phyloP scores from a whole-genome alignment of 116 monocot genomes.

The Zostera marina region DNA sequence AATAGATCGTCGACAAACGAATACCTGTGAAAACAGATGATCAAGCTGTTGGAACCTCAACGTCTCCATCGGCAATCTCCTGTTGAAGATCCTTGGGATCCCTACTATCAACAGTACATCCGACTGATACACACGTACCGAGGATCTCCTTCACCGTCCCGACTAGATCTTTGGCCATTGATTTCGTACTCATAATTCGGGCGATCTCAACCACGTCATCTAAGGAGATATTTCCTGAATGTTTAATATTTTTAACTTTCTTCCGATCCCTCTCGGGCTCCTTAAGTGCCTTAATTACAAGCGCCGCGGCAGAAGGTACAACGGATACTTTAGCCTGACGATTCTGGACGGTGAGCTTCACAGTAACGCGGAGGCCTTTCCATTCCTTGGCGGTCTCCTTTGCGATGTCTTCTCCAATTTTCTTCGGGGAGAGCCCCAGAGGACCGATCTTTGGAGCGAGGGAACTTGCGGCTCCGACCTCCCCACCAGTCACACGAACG shows the following conservation, averaged over 20 bases:
- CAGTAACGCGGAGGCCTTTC: no score
- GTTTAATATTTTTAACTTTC: no score
- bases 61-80: constrained; percentile 29
- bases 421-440: constrained; percentile 57
- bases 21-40: background rate
- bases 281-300: constrained; percentile 63
- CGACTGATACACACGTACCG: constrained; percentile 50
- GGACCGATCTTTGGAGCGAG: constrained; percentile 64
- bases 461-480: constrained; percentile 60
- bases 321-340: constrained; percentile 58
- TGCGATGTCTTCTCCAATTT: constrained; percentile 62
- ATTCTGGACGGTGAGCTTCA: constrained; percentile 69
- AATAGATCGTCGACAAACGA: no score
- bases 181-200: no score
- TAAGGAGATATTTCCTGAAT: no score
- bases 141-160: constrained; percentile 55
- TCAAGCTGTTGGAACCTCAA: constrained; percentile 19
- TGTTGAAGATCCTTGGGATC: constrained; percentile 48
- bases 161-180: no score
- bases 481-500: constrained; percentile 61
- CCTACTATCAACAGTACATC: constrained; percentile 49
- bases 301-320: constrained; percentile 56
- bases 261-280: constrained; percentile 68
- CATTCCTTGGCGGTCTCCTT: no score
- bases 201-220: no score